phyloP scores from a whole-genome alignment of 176 grass and related monocot species.

The Hsuehochloa calcarea region DNA sequence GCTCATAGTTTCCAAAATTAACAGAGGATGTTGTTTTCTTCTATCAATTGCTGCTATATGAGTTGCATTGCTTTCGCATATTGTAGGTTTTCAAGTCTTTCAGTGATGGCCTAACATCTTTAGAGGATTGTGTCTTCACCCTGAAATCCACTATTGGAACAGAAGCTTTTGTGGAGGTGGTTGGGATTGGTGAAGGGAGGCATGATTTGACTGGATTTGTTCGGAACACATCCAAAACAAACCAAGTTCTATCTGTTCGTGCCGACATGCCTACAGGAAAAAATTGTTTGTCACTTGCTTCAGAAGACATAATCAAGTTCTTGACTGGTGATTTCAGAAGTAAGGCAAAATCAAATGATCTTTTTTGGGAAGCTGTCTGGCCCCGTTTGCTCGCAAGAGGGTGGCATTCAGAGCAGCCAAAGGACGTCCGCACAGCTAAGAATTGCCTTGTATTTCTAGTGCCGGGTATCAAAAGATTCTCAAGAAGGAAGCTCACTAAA shows the following conservation, averaged over 20 bases:
- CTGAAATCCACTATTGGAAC: conserved; percentile 55
- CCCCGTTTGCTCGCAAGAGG: conserved; percentile 64
- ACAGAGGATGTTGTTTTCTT: conserved; percentile 18
- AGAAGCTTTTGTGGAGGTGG: conserved; percentile 43
- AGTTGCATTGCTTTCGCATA: not conserved
- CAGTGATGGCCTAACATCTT: conserved; percentile 38
- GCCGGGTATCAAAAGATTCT: conserved; percentile 51
- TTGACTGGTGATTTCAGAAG: conserved; percentile 70
- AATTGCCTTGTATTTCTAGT: conserved; percentile 52
- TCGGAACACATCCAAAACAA: conserved; percentile 46
- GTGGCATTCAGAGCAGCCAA: conserved; percentile 74
- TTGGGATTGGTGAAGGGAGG: conserved; percentile 66
- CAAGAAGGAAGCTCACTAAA: conserved; percentile 55
- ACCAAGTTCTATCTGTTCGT: conserved; percentile 15
- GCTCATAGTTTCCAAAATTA: not conserved
- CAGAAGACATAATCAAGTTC: conserved; percentile 52
- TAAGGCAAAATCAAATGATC: conserved; percentile 59
- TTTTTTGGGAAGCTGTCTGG: conserved; percentile 75
- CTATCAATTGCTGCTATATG: conserved; percentile 6
- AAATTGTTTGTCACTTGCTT: conserved; percentile 50
- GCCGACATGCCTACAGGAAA: conserved; percentile 46
- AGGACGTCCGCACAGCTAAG: conserved; percentile 45
- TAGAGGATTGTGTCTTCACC: conserved; percentile 52
- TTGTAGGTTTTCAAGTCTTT: conserved; percentile 55
- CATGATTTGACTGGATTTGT: conserved; percentile 54